Conservation (phyloP, 768 basidiomycete species). For the Suillus tomentosus region DNA sequence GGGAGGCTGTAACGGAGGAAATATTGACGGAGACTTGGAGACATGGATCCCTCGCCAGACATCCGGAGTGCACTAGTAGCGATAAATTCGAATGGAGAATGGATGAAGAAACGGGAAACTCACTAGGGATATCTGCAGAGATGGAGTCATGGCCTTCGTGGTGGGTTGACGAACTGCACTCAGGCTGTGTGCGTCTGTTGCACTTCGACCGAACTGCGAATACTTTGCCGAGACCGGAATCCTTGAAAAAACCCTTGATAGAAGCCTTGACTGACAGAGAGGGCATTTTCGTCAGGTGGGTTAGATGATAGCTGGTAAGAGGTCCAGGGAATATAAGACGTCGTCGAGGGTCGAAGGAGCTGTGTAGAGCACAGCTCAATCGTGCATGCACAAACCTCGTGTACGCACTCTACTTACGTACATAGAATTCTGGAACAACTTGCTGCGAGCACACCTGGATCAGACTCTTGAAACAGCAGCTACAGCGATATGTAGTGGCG, state of each 20-base stretch:
- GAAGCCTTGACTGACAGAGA: not conserved
- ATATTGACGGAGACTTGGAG: not conserved
- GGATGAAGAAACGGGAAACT: not conserved
- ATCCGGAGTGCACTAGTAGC: not conserved
- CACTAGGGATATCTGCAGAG: not conserved
- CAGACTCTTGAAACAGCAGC: no score
- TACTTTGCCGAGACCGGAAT: not conserved
- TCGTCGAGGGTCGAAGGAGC: not conserved
- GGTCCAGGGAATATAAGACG: not conserved
- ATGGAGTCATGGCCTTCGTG: not conserved
- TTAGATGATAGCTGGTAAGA: not conserved
- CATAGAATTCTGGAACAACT: no score
- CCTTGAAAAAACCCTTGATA: not conserved
- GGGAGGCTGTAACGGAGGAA: not conserved
- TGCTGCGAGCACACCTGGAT: no score
- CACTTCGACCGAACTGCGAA: not conserved
- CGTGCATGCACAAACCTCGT: not conserved
- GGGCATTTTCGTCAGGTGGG: not conserved
- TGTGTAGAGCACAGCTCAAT: not conserved
- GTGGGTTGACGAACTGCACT: not conserved
- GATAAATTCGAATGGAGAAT: not conserved
- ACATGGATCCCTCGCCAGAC: not conserved
- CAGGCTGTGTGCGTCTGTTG: not conserved
- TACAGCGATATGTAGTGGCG: no score
- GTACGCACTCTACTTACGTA: not conserved